Percentiles rank a stretch among this genome's conserved stretches.
Evolutionary conservation across 371 early-diverging fungal genomes (phyloP).

Genomic region (Nosema muscidifuracis): DNA sequence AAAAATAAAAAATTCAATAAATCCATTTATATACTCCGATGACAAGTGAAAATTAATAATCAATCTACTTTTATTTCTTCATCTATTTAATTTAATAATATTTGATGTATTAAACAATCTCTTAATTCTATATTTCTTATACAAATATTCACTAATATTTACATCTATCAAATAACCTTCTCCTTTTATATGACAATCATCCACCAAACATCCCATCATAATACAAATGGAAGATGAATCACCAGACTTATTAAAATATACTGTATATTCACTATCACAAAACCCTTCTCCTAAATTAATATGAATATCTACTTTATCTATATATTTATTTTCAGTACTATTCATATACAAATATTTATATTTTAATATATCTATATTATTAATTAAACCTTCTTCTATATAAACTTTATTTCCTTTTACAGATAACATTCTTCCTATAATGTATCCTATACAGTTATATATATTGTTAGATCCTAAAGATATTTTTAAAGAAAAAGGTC

Average conservation of each 20-base stretch:
- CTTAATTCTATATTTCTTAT: neutral
- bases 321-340: neutral
- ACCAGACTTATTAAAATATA: neutral
- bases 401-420: neutral
- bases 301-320: neutral
- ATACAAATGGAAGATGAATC: neutral
- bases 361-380: neutral
- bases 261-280: neutral
- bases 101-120: neutral
- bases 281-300: neutral
- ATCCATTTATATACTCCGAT: too few species aligned
- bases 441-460: neutral
- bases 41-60: too few species aligned
- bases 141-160: neutral
- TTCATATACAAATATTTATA: neutral
- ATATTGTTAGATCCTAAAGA: neutral
- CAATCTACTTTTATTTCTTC: too few species aligned
- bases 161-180: neutral
- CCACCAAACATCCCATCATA: neutral
- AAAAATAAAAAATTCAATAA: too few species aligned
- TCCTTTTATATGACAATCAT: neutral
- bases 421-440: neutral
- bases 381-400: neutral
- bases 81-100: too few species aligned
- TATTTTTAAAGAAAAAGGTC: neutral